Percentiles rank a stretch among this genome's conserved stretches.
phyloP scores from a whole-genome alignment of 2,329 filamentous ascomycete genomes.

The Cladosporium halotolerans region DNA sequence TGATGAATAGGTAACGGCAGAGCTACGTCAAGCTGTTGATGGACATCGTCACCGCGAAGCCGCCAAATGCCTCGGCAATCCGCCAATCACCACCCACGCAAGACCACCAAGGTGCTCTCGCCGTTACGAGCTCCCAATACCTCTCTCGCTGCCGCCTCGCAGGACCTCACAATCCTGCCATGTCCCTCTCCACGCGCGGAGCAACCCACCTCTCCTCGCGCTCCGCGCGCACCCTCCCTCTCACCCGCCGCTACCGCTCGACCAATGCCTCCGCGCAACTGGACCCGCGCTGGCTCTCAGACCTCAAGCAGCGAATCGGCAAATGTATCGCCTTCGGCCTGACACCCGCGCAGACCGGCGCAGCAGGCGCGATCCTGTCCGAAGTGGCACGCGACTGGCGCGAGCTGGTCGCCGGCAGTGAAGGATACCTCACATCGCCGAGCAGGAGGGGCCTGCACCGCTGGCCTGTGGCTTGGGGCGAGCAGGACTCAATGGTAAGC shows the following conservation, averaged over 20 bases:
- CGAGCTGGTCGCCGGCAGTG: constrained; percentile 63
- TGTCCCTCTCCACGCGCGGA: constrained; percentile 4
- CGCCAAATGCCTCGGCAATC: too few species aligned
- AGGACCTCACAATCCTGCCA: neutral
- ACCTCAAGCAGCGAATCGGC: constrained; percentile 61
- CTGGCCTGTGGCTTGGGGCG: constrained; percentile 72
- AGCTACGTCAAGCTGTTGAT: too few species aligned
- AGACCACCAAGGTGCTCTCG: constrained; percentile 1
- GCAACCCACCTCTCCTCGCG: neutral
- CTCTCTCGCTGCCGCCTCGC: neutral
- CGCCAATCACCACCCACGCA: too few species aligned
- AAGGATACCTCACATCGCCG: constrained; percentile 65
- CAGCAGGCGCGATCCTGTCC: constrained; percentile 54
- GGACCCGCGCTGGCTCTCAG: constrained; percentile 62
- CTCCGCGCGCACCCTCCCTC: neutral
- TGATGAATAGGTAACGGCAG: too few species aligned
- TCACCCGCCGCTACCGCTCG: constrained; percentile 4
- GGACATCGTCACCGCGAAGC: too few species aligned
- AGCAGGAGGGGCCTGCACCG: constrained; percentile 57
- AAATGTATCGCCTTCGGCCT: constrained; percentile 72
- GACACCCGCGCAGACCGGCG: constrained; percentile 48
- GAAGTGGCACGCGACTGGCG: constrained; percentile 63
- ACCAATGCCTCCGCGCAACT: constrained; percentile 26
- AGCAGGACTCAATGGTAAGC: constrained; percentile 63
- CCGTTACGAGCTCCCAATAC: neutral